Conservation (phyloP, 139 green algal genomes). For the Medakamo hakoo region DNA sequence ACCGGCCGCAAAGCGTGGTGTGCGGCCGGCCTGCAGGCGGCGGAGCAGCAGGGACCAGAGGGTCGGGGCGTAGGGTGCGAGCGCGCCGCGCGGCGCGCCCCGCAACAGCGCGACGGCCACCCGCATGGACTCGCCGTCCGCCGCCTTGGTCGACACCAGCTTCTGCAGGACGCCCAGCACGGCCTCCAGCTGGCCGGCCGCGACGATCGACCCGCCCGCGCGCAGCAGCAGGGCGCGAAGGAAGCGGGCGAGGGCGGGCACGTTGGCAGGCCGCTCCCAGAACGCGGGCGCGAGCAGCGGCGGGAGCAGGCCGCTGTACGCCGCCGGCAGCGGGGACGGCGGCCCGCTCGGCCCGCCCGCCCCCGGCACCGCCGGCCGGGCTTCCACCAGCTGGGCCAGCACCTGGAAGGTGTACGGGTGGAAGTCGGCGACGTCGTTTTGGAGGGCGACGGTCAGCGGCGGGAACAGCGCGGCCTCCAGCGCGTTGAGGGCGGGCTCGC, state of each 20-base stretch:
- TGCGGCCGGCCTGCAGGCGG: conserved; percentile 44
- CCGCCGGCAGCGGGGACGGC: conserved; percentile 21
- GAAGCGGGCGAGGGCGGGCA: conserved; percentile 80
- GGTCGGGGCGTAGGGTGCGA: conserved; percentile 9
- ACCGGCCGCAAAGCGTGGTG: conserved; percentile 47
- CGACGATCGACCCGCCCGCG: conserved; percentile 38
- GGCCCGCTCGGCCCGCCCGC: conserved; percentile 12
- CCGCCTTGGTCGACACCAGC: conserved; percentile 59
- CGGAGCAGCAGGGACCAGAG: conserved; percentile 22
- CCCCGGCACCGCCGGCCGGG: conserved; percentile 34
- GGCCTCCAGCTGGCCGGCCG: conserved; percentile 42
- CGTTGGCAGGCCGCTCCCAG: conserved; percentile 87
- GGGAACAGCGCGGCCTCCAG: conserved; percentile 84
- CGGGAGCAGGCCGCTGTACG: conserved; percentile 75
- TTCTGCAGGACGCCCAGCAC: conserved; percentile 92
- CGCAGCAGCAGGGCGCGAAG: conserved; percentile 83
- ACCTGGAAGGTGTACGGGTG: conserved; percentile 78
- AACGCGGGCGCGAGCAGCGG: conserved; percentile 65
- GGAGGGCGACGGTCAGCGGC: conserved; percentile 78
- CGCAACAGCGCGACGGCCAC: conserved; percentile 61
- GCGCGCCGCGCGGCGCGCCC: not conserved
- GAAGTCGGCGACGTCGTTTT: conserved; percentile 47
- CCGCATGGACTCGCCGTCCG: conserved; percentile 83
- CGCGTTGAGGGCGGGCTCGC: conserved; percentile 15
- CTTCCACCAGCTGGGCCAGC: conserved; percentile 80